Percentiles rank a stretch among this genome's conserved stretches.
Evolutionary conservation across 1,139 yeast species (phyloP).

Genomic region (Blastobotrys capitulatus): DNA sequence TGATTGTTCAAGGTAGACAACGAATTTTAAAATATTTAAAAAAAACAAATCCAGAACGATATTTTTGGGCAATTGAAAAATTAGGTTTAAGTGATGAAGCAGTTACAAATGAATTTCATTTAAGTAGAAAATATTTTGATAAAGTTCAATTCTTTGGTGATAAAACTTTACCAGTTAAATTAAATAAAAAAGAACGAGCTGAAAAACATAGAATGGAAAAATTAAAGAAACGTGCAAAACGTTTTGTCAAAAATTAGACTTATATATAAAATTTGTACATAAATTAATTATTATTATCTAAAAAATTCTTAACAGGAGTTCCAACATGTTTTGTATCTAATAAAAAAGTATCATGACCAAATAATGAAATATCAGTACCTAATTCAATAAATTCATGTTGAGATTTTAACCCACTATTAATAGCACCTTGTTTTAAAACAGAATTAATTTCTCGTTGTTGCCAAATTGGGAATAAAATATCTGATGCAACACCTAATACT

Average conservation of each 20-base stretch:
- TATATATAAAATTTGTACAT: neutral
- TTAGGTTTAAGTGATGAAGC: constrained; percentile 82
- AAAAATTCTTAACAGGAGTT: constrained; percentile 60
- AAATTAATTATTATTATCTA: constrained; percentile 31
- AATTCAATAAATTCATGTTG: constrained; percentile 61
- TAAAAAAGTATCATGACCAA: constrained; percentile 88
- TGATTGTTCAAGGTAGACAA: constrained; percentile 86
- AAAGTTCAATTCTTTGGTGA: constrained; percentile 78
- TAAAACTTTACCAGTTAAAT: constrained; percentile 30
- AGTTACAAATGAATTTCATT: constrained; percentile 71
- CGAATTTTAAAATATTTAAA: constrained; percentile 75
- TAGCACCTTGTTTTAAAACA: constrained; percentile 45
- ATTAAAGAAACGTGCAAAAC: constrained; percentile 28
- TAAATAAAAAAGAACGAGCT: constrained; percentile 28
- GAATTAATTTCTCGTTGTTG: constrained; percentile 81
- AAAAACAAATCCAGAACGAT: constrained; percentile 69
- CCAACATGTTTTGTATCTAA: constrained; percentile 78
- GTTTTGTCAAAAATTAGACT: constrained; percentile 10
- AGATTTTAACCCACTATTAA: constrained; percentile 23
- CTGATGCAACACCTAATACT: constrained; percentile 88
- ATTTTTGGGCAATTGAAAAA: constrained; percentile 80
- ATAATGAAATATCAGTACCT: constrained; percentile 67
- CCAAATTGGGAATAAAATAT: constrained; percentile 89
- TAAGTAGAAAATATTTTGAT: constrained; percentile 81
- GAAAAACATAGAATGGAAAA: constrained; percentile 24